phyloP scores from a whole-genome alignment of 129 eudicot genomes.

The Helichrysum umbraculigerum region DNA sequence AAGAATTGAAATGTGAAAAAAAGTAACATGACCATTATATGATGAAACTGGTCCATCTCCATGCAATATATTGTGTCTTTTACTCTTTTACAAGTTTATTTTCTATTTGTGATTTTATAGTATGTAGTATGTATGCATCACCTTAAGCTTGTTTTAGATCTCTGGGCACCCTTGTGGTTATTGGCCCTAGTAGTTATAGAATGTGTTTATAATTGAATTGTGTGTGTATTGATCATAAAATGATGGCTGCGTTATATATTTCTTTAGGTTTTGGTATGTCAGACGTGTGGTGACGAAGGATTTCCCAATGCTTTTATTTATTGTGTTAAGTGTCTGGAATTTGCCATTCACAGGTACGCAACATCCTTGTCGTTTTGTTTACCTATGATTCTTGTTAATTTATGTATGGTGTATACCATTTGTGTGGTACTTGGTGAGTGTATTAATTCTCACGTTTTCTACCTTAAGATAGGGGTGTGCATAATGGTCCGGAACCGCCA shows the following conservation, averaged over 20 bases:
- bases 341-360: constrained; percentile 60
- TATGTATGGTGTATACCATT: neutral
- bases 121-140: neutral
- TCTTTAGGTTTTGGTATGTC: constrained; percentile 52
- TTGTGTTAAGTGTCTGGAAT: constrained; percentile 52
- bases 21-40: no score
- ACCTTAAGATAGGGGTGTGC: no score
- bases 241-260: neutral
- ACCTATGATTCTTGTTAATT: neutral
- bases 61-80: neutral
- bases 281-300: constrained; percentile 62
- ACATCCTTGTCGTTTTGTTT: constrained; percentile 10
- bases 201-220: neutral
- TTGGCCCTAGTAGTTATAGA: neutral
- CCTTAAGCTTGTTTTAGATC: neutral
- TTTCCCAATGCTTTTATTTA: constrained; percentile 45
- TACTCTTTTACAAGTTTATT: neutral
- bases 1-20: neutral
- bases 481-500: no score
- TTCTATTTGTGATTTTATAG: neutral
- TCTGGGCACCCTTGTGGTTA: neutral
- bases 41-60: neutral
- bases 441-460: neutral
- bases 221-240: neutral
- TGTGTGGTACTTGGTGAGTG: neutral